Conservation (phyloP, 2,329 filamentous ascomycete species). For the Fusarium sp. region DNA sequence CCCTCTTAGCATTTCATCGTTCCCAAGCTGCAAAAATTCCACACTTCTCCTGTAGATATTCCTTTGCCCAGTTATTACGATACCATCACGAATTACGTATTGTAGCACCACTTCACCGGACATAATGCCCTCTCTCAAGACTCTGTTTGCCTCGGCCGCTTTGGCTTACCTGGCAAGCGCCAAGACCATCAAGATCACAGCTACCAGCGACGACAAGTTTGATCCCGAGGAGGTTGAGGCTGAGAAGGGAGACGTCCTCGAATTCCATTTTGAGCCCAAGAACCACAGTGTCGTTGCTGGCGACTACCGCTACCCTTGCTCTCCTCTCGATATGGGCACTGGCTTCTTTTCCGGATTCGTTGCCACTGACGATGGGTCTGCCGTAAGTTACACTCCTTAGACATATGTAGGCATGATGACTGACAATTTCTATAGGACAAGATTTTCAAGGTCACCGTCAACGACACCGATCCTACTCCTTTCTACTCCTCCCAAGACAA, state of each 20-base stretch:
- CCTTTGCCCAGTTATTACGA: background rate
- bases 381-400: conserved; percentile 42
- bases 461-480: conserved; percentile 53
- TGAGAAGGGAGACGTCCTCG: conserved; percentile 54
- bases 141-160: conserved; percentile 44
- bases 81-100: background rate
- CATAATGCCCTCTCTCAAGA: conserved; percentile 52
- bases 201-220: conserved; percentile 54
- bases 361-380: conserved; percentile 48
- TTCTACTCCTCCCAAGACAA: conserved; percentile 59
- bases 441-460: conserved; percentile 55
- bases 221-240: conserved; percentile 54
- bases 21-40: background rate
- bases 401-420: background rate
- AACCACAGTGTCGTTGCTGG: conserved; percentile 59
- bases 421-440: conserved; percentile 49
- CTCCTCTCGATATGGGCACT: conserved; percentile 51
- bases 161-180: conserved; percentile 49
- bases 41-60: background rate
- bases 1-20: conserved; percentile 5
- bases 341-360: conserved; percentile 59
- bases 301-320: conserved; percentile 56
- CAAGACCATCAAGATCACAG: conserved; percentile 55
- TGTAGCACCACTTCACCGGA: background rate
- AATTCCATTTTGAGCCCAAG: conserved; percentile 56